Conservation (phyloP, 164 flowering plant genomes). For the Vitis cinerea region DNA sequence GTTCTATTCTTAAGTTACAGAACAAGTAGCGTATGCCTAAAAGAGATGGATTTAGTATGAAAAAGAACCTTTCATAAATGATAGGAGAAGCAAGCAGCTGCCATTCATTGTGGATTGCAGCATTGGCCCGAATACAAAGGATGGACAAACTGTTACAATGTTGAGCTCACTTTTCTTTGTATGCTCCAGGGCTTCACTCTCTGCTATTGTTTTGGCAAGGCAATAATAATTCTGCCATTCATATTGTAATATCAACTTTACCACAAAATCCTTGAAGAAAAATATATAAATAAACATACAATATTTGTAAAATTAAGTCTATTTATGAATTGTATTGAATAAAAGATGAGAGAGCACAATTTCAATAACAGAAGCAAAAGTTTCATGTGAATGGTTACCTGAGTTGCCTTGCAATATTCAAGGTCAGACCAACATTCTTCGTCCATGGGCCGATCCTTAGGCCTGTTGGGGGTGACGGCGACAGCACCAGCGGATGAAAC, state of each 20-base stretch:
- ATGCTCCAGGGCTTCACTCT: constrained; percentile 11
- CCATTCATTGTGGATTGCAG: constrained; percentile 20
- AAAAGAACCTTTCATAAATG: constrained; percentile 10
- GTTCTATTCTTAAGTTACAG: too few relatives aligned
- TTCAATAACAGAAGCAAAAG: too few relatives aligned
- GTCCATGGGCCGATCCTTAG: constrained; percentile 19
- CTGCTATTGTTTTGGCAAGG: constrained; percentile 18
- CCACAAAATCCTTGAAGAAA: too few relatives aligned
- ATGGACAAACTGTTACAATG: constrained; percentile 16
- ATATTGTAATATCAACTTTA: background rate
- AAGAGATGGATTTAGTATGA: background rate
- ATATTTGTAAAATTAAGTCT: too few relatives aligned
- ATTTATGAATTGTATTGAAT: too few relatives aligned
- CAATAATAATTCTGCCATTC: constrained; percentile 15
- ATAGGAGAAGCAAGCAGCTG: constrained; percentile 11
- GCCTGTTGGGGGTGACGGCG: constrained; percentile 15
- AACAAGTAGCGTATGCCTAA: too few relatives aligned
- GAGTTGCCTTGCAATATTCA: constrained; percentile 14
- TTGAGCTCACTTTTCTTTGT: constrained; percentile 11
- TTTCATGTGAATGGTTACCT: background rate
- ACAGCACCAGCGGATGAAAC: constrained; percentile 26
- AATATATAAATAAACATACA: too few relatives aligned
- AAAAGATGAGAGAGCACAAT: too few relatives aligned
- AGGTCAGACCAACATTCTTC: constrained; percentile 28
- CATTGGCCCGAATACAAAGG: constrained; percentile 17